Conservation (phyloP, 1,284 basidiomycete species). For the Marasmius sp. region DNA sequence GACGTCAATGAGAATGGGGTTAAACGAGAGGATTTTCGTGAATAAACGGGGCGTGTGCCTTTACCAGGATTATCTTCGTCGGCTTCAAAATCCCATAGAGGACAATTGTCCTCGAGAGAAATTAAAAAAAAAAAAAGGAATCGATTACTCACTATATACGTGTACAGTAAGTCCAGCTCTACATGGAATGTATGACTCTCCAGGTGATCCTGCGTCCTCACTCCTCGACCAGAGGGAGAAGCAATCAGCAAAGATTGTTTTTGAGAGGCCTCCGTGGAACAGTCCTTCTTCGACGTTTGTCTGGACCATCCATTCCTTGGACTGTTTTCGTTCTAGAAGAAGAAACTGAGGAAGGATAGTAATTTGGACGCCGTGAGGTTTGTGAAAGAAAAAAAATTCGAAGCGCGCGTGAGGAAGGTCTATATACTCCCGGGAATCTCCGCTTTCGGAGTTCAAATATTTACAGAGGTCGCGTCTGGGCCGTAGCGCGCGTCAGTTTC, state of each 20-base stretch:
- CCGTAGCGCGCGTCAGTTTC: not conserved
- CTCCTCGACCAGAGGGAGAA: constrained; percentile 84
- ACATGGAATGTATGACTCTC: constrained; percentile 61
- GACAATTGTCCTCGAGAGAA: not conserved
- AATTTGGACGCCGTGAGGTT: constrained; percentile 68
- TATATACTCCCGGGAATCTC: not conserved
- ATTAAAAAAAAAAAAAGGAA: constrained; percentile 17
- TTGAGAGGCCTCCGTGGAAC: constrained; percentile 50
- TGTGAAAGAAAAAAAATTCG: constrained; percentile 17
- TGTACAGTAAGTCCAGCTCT: not conserved
- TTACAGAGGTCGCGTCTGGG: not conserved
- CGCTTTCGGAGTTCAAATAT: not conserved
- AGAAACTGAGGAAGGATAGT: constrained; percentile 61
- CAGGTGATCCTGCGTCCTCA: constrained; percentile 88
- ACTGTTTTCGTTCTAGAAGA: constrained; percentile 27
- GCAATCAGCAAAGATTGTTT: constrained; percentile 89
- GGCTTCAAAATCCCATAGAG: constrained; percentile 31
- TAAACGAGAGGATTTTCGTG: constrained; percentile 27
- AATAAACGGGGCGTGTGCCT: constrained; percentile 65
- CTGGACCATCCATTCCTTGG: constrained; percentile 76
- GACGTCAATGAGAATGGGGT: constrained; percentile 14
- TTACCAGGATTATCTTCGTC: constrained; percentile 86
- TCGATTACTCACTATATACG: constrained; percentile 27
- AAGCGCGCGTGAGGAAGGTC: not conserved
- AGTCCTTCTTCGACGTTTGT: constrained; percentile 78